Base-by-base conservation (phyloP, 768 basidiomycete species). In the Austroboletus eburneus region DNA sequence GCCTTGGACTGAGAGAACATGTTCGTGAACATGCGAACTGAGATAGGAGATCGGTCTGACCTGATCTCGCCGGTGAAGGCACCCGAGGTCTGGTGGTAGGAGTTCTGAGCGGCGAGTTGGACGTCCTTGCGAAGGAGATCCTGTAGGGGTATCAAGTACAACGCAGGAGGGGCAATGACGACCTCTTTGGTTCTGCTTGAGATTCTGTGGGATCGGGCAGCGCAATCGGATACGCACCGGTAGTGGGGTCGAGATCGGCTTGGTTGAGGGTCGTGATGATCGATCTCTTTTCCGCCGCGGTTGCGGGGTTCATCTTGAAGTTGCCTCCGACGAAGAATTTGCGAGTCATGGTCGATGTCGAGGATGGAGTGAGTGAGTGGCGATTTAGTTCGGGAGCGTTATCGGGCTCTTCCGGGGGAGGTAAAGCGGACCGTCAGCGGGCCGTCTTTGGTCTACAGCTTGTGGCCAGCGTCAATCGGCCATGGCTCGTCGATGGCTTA, bases 21-120 rank as follows among this genome's bases (percentile, higher is more conserved):
- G 33, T 41, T 30, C 24, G n/a, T 23, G 29, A 54, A 45, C 9
- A 29, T 22, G 20, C 10, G 5, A 22, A 9, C 9, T 21, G 43
- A 34, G 20, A 21, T 24, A 30, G 3, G 33, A 35, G 9, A 34
- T 32, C 20, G 34, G 10, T 61, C 74, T 32, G 43, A 85, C 90
- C 93, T 95, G 72, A 90, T 90, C 72, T 99, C 96, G 49, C 96
- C 96, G 12, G 96, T 98, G 73, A 83, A 99, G 10, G 95, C 95
- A 42, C 95, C 95, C 18, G 79, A 80, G 12, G 77, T 64, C 69
- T 92, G 86, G 65, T 77, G 77, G 74, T 93, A 89, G 63, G 81
- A 81, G 73, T 98, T 98, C 70, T 99, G 94, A 16, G 94, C 94
- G 24, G 91, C 72, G 55, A 98, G 79, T 57, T 86, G 72, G 64